Conservation (phyloP, 2,329 filamentous ascomycete species). For the Curvularia sp. region DNA sequence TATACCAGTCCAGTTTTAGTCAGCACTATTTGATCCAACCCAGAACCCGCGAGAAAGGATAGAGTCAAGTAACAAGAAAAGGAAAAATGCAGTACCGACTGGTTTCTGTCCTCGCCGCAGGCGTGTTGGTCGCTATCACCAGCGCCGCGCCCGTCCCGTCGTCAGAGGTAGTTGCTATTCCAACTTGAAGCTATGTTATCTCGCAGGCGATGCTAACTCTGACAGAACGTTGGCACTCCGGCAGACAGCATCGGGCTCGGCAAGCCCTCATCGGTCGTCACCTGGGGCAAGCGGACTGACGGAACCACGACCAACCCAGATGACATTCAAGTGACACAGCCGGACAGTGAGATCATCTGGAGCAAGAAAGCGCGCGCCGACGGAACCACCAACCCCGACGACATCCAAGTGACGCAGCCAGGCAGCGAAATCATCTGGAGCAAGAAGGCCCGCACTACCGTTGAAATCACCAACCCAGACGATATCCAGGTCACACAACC, state of each 20-base stretch:
- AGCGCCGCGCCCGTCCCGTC: constrained; percentile 34
- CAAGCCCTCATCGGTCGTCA: constrained; percentile 25
- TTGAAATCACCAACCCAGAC: neutral
- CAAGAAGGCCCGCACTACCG: constrained; percentile 13
- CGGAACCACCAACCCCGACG: constrained; percentile 8
- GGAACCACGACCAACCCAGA: constrained; percentile 7
- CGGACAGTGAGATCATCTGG: constrained; percentile 9
- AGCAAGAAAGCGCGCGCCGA: no score
- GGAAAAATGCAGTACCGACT: constrained; percentile 38
- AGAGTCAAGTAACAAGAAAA: neutral
- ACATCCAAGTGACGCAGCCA: constrained; percentile 12
- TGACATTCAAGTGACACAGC: constrained; percentile 12
- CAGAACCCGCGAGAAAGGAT: neutral
- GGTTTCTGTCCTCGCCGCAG: constrained; percentile 35
- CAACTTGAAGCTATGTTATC: neutral
- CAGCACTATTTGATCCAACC: neutral
- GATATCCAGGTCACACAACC: neutral
- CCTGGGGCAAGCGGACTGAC: constrained; percentile 27
- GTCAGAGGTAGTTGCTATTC: constrained; percentile 25
- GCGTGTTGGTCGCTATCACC: constrained; percentile 31
- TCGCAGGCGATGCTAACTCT: neutral
- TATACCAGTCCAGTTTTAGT: neutral
- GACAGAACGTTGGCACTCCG: constrained; percentile 6
- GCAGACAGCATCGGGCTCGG: constrained; percentile 24
- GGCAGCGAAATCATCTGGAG: constrained; percentile 10